Base-by-base conservation (phyloP, 2,329 filamentous ascomycete genomes). In the Geoglossum cookeanum region DNA sequence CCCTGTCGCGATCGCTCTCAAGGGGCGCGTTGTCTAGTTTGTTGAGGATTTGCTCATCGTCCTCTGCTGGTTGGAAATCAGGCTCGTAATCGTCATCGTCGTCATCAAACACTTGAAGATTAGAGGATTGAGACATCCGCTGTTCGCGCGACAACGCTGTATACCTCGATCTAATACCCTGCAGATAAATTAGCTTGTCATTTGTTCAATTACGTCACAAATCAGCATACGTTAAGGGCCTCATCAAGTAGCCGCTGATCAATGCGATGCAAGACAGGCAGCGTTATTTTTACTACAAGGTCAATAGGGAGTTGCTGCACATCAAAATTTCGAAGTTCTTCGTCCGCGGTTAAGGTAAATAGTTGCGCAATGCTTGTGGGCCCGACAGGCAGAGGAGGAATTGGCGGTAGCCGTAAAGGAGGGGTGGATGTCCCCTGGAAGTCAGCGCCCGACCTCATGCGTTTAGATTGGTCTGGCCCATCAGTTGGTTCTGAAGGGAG, bases 281-380 rank as follows among this genome's bases (percentile, higher is more conserved):
- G 80, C n/a, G 86, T 80, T 55, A 98, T 89, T 64, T 83, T 85
- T 15, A 87, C 78, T 2, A 94, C 80, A 58, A 95, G 71, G 27
- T 87, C 79, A 9, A 81, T 72, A 1, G 89, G 86, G 47, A 98
- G 77, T 59, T 83, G 78, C 54, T 86, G 83, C 39, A 91, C 88
- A 67, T 96, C 87, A 65, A 97, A 96, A 3, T 77, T 78, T 60
- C 81, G 84, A 27, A 94, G 74, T 6, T 79, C 84, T 54, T 78
- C 74, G 65, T 92, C 88, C 53, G 78, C 76, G 4, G 88, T 91
- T 52, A 98, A 75, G 0, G 89, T 94, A 67, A 89, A 98, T 3
- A 98, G 74, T 60, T 94, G 86, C 4, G 85, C 86, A 61, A 87
- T 78, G 60, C 80, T 91, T 62, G 88, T 81, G 37, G 84, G 83